phyloP scores from a whole-genome alignment of 371 early-diverging fungal genomes.

The Rhizomucor pusillus region DNA sequence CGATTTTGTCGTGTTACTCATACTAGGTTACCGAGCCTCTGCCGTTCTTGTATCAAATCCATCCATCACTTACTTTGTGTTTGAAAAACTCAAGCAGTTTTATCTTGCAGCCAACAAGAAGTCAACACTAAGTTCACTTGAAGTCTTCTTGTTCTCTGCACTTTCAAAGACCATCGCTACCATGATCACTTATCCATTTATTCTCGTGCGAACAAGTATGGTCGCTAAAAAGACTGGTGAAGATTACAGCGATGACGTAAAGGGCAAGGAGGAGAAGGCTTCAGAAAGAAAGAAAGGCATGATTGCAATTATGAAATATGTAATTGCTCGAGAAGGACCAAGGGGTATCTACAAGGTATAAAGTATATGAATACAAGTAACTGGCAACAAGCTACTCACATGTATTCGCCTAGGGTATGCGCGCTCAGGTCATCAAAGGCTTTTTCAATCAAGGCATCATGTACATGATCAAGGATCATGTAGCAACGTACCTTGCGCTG shows the following conservation, averaged over 20 bases:
- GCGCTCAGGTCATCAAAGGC: conserved; percentile 59
- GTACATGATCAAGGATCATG: conserved; percentile 66
- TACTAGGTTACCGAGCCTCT: conserved; percentile 55
- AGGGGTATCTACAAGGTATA: conserved; percentile 52
- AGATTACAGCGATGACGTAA: conserved; percentile 12
- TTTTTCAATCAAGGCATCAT: conserved; percentile 65
- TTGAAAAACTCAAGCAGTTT: conserved; percentile 50
- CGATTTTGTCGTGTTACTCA: neutral
- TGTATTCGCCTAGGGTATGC: conserved; percentile 36
- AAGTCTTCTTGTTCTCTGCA: conserved; percentile 60
- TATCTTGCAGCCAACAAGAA: conserved; percentile 30
- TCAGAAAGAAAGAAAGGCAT: conserved; percentile 29
- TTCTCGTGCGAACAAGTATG: conserved; percentile 54
- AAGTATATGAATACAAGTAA: no score
- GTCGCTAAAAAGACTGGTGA: conserved; percentile 14
- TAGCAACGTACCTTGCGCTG: conserved; percentile 51
- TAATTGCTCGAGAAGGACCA: conserved; percentile 44
- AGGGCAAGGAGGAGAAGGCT: conserved; percentile 3
- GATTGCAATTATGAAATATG: conserved; percentile 37
- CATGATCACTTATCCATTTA: conserved; percentile 60
- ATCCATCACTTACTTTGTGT: conserved; percentile 61
- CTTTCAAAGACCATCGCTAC: conserved; percentile 56
- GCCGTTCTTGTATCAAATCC: conserved; percentile 58
- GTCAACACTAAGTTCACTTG: conserved; percentile 34
- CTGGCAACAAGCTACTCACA: neutral